Evolutionary conservation across 2,329 filamentous ascomycete genomes (phyloP).

Genomic region (Trichophyton benhamiae): DNA sequence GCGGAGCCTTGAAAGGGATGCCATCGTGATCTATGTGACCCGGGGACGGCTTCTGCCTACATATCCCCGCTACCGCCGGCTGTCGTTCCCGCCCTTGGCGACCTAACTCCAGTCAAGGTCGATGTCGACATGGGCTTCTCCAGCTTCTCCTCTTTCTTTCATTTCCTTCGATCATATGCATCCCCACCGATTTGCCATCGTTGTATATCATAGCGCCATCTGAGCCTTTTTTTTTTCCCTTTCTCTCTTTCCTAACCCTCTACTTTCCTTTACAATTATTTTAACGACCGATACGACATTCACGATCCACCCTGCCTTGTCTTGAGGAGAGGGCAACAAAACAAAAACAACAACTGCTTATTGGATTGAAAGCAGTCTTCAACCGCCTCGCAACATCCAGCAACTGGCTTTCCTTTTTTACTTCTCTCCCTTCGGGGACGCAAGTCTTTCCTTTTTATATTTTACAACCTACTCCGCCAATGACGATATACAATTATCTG

Average conservation of each 20-base stretch:
- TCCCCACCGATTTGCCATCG: neutral
- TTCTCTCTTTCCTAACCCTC: no score
- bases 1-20: neutral
- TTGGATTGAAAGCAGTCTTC: neutral
- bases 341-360: neutral
- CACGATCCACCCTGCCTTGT: neutral
- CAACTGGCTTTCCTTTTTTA: neutral
- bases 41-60: slow-evolving; percentile 2
- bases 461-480: neutral
- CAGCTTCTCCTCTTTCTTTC: neutral
- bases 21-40: neutral
- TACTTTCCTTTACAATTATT: slow-evolving; percentile 2
- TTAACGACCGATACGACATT: slow-evolving; percentile 11
- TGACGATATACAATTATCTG: neutral
- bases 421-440: neutral
- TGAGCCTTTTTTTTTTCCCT: neutral
- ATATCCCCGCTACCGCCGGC: slow-evolving; percentile 4
- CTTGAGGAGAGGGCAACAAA: neutral
- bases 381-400: neutral
- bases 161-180: slow-evolving; percentile 1
- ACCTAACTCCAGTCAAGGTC: neutral
- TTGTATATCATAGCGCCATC: slow-evolving; percentile 1
- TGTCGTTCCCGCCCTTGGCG: slow-evolving; percentile 5
- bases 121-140: neutral
- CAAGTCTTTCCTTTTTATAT: neutral